Conservation (phyloP, 2,329 filamentous ascomycete genomes). For the Exophiala sp. region DNA sequence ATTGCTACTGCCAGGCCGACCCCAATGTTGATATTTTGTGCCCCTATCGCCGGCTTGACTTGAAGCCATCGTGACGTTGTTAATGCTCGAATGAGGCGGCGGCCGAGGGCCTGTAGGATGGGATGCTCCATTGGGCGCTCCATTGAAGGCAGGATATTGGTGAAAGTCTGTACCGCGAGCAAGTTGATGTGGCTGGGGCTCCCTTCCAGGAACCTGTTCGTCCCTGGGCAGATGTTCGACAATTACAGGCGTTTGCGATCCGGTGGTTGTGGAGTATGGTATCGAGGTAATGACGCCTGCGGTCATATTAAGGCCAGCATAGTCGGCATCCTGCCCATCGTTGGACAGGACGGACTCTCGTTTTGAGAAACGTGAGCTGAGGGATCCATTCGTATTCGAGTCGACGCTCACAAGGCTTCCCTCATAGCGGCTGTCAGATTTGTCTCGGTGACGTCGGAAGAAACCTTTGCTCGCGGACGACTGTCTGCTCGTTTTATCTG, state of each 20-base stretch:
- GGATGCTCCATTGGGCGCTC: slow-evolving; percentile 50
- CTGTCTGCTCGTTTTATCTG: slow-evolving; percentile 75
- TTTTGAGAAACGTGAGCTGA: slow-evolving; percentile 69
- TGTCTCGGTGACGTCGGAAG: slow-evolving; percentile 83
- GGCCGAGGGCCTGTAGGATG: slow-evolving; percentile 62
- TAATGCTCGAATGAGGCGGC: slow-evolving; percentile 46
- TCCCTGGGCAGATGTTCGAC: slow-evolving; percentile 69
- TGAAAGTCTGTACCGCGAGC: slow-evolving; percentile 82
- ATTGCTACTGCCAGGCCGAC: slow-evolving; percentile 56
- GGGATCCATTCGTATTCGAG: slow-evolving; percentile 59
- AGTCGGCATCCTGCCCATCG: slow-evolving; percentile 61
- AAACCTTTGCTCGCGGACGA: slow-evolving; percentile 78
- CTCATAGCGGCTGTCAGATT: slow-evolving; percentile 60
- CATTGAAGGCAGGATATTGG: slow-evolving; percentile 76
- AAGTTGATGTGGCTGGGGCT: slow-evolving; percentile 77
- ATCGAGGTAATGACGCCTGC: slow-evolving; percentile 84
- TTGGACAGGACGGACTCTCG: slow-evolving; percentile 69
- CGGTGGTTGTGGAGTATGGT: slow-evolving; percentile 72
- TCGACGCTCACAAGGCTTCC: slow-evolving; percentile 33
- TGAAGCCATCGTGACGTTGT: slow-evolving; percentile 64
- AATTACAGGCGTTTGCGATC: slow-evolving; percentile 66
- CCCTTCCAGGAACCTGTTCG: slow-evolving; percentile 63
- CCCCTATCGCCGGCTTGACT: slow-evolving; percentile 66
- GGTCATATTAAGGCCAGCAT: slow-evolving; percentile 64
- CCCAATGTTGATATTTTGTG: slow-evolving; percentile 76